These are phyloP conservation scores for Podaxis sp. DNA, from an alignment of 768 basidiomycete genomes.

Conservation along the genomic window DNA sequence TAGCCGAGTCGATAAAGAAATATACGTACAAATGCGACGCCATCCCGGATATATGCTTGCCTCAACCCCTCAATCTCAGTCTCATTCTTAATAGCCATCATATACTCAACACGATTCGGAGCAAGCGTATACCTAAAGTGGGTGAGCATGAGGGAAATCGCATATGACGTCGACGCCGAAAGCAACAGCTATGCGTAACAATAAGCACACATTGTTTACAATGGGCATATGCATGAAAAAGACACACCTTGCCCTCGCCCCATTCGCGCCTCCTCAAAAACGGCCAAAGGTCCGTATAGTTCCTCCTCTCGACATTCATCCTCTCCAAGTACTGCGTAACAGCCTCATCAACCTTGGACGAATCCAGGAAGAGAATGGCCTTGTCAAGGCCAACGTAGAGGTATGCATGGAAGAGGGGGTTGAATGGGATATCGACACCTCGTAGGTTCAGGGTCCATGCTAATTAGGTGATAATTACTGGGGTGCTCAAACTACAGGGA, in stretches of 20 bases:
- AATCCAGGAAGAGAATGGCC: slow-evolving; percentile 76
- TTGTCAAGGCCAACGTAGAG: slow-evolving; percentile 62
- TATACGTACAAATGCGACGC: slow-evolving; percentile 69
- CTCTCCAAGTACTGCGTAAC: slow-evolving; percentile 53
- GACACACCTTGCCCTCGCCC: slow-evolving; percentile 70
- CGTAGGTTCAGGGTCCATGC: slow-evolving; percentile 89
- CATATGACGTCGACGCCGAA: slow-evolving; percentile 71
- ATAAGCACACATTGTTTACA: neutral
- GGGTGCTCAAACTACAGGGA: neutral
- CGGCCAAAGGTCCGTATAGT: slow-evolving; percentile 77
- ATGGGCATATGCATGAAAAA: slow-evolving; percentile 1
- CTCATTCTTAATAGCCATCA: slow-evolving; percentile 87
- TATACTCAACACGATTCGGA: slow-evolving; percentile 65
- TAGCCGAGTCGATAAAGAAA: neutral
- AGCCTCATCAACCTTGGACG: slow-evolving; percentile 54
- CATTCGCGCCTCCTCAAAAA: slow-evolving; percentile 72
- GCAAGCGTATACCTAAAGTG: slow-evolving; percentile 74
- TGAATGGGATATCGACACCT: slow-evolving; percentile 86
- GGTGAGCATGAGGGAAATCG: slow-evolving; percentile 81
- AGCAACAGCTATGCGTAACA: slow-evolving; percentile 49
- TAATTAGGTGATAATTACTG: slow-evolving; percentile 19
- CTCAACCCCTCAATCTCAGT: slow-evolving; percentile 80
- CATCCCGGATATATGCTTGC: slow-evolving; percentile 86
- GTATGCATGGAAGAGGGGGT: slow-evolving; percentile 89
- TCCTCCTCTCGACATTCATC: slow-evolving; percentile 51